These are phyloP conservation scores for Fusarium sp. DNA, from an alignment of 2,329 filamentous ascomycete genomes.

Conservation along the genomic window DNA sequence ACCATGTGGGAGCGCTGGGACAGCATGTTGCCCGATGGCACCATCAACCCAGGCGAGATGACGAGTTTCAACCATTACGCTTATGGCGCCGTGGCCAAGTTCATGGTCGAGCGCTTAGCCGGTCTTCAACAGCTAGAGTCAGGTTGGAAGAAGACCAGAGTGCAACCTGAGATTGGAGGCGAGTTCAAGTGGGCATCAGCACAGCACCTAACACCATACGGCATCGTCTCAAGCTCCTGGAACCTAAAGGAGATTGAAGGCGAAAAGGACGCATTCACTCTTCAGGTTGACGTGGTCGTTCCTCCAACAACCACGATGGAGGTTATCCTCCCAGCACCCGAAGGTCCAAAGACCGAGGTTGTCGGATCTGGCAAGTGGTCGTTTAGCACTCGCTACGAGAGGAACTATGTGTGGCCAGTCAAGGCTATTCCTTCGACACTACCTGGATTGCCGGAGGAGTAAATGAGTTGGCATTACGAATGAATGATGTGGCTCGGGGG, in stretches of 20 bases:
- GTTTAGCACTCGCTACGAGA: constrained; percentile 2
- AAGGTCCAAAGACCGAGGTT: constrained; percentile 12
- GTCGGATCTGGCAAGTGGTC: constrained; percentile 38
- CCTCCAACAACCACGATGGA: constrained; percentile 38
- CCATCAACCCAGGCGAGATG: constrained; percentile 55
- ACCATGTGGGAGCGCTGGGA: constrained; percentile 60
- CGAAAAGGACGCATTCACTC: neutral
- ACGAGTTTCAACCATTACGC: constrained; percentile 59
- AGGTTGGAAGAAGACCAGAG: constrained; percentile 42
- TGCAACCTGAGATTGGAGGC: constrained; percentile 32
- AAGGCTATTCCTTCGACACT: neutral
- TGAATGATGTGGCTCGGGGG: neutral
- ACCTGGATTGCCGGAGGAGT: neutral
- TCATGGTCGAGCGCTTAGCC: constrained; percentile 48
- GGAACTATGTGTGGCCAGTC: constrained; percentile 18
- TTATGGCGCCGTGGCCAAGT: constrained; percentile 53
- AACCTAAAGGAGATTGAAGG: constrained; percentile 24
- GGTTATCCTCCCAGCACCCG: constrained; percentile 26
- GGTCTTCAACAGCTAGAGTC: constrained; percentile 36
- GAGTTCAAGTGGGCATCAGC: constrained; percentile 37
- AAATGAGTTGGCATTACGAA: neutral
- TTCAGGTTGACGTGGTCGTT: constrained; percentile 29
- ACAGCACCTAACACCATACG: constrained; percentile 38
- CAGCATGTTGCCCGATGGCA: constrained; percentile 51
- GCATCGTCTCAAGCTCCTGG: constrained; percentile 37